Base-by-base conservation (phyloP, 1,139 yeast genomes). In the Yamadazyma dushanensis region DNA sequence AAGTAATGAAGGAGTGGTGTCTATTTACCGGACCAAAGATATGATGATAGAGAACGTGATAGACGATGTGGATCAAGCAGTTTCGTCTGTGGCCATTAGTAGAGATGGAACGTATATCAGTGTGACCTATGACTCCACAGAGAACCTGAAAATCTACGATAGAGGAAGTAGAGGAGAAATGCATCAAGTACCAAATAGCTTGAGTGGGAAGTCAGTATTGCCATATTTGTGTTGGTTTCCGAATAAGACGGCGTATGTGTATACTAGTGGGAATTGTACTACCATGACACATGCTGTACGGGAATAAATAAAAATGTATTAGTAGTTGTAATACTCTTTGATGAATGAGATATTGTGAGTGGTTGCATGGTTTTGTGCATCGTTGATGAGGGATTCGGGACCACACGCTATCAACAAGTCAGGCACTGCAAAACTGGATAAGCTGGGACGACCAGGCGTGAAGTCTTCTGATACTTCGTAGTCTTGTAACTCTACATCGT, bases 1-100 rank as follows among this genome's bases (percentile, higher is more conserved):
- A 0, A 70, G 84, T n/a, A 73, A 74, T 35, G 92, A 84, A 49
- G 92, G 92, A 5, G 70, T 79, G 20, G 73, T 83, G n/a, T 70
- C 81, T 16, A 36, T 80, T 9, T 84, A 89, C 87, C 66, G 68
- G 29, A 54, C 77, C 6, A 43, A 56, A 3, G 66, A 71, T 14
- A 60, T 82, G 60, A 59, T 71, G 18, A 70, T 78, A 36, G 47
- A 56, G 15, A 54, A 57, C 24, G 72, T 76, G 0, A 59, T 80
- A 11, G 56, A 71, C 20, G 64, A 61, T 32, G 58, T 76, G 3
- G 82, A 80, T 51, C 77, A 75, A 47, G 66, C 78, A 2, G 60
- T 79, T 4, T 53, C 68, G 2, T 50, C 64, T 8, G 47, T 79
- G n/a, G 74, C 64, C 35, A 47, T 67, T 5, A 66, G 72, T 28